Conservation (phyloP, 768 basidiomycete genomes). For the Lactarius quietus region DNA sequence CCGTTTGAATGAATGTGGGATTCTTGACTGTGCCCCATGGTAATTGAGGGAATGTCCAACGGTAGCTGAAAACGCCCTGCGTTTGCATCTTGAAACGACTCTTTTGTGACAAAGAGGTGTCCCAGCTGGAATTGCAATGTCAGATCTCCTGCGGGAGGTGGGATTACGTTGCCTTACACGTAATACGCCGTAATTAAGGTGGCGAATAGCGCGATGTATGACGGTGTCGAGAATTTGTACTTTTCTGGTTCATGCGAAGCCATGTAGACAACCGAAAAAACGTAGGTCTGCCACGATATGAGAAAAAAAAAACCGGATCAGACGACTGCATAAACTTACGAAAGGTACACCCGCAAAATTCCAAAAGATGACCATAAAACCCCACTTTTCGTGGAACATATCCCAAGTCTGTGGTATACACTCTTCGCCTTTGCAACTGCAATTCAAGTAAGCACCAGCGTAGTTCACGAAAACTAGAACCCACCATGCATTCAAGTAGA, state of each 20-base stretch:
- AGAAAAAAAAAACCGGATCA: slow-evolving; percentile 13
- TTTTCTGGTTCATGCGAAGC: slow-evolving; percentile 85
- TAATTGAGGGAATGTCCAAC: slow-evolving; percentile 92
- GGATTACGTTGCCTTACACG: slow-evolving; percentile 51
- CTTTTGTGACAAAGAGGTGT: slow-evolving; percentile 95
- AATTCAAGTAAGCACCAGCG: slow-evolving; percentile 3
- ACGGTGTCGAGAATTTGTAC: slow-evolving; percentile 80
- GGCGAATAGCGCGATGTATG: slow-evolving; percentile 67
- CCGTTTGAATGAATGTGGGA: slow-evolving; percentile 89
- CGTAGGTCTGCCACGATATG: slow-evolving; percentile 65
- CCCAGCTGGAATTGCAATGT: slow-evolving; percentile 56
- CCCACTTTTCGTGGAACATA: slow-evolving; percentile 99
- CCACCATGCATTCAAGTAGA: slow-evolving; percentile 96
- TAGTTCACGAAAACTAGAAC: slow-evolving; percentile 21
- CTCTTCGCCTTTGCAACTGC: slow-evolving; percentile 86
- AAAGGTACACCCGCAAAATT: slow-evolving; percentile 92
- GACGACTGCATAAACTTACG: slow-evolving; percentile 42
- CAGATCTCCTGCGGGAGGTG: neutral
- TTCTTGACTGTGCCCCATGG: slow-evolving; percentile 80
- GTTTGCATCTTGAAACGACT: slow-evolving; percentile 97
- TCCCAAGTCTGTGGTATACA: slow-evolving; percentile 98
- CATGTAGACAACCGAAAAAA: slow-evolving; percentile 98
- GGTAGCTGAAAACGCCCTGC: slow-evolving; percentile 79
- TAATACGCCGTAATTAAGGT: slow-evolving; percentile 83
- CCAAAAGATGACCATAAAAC: slow-evolving; percentile 99